Evolutionary conservation across 257 asterid genomes (phyloP).

Genomic region (Avicennia marina): DNA sequence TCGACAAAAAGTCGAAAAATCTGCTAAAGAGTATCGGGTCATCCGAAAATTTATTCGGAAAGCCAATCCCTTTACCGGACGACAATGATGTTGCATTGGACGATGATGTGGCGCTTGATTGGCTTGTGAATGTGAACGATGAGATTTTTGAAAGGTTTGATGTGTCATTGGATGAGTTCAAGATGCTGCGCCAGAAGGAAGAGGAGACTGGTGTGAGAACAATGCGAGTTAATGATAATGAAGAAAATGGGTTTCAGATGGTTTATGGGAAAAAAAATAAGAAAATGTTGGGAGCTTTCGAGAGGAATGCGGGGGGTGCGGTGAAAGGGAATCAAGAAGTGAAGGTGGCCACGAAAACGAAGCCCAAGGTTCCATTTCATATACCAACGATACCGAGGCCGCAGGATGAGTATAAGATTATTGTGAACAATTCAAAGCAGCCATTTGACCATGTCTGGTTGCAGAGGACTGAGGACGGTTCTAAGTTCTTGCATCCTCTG

Average conservation of each 20-base stretch:
- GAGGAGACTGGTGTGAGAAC: slow-evolving; percentile 58
- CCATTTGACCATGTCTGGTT: slow-evolving; percentile 92
- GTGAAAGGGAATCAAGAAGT: slow-evolving; percentile 40
- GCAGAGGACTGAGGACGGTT: slow-evolving; percentile 74
- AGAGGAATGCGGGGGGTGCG: slow-evolving; percentile 26
- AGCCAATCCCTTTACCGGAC: slow-evolving; percentile 44
- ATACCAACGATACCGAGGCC: slow-evolving; percentile 63
- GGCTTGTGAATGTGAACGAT: slow-evolving; percentile 75
- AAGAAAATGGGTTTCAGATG: slow-evolving; percentile 63
- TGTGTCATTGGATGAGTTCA: slow-evolving; percentile 65
- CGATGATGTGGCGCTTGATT: slow-evolving; percentile 66
- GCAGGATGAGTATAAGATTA: slow-evolving; percentile 78
- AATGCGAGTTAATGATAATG: slow-evolving; percentile 31
- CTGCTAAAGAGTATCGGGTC: slow-evolving; percentile 48
- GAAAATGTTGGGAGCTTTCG: slow-evolving; percentile 28
- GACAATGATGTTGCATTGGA: slow-evolving; percentile 57
- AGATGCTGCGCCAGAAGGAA: slow-evolving; percentile 39
- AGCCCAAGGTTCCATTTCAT: slow-evolving; percentile 87
- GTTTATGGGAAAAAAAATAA: slow-evolving; percentile 67
- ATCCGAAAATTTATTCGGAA: slow-evolving; percentile 50
- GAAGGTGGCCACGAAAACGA: slow-evolving; percentile 57
- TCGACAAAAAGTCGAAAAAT: slow-evolving; percentile 43
- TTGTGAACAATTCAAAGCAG: slow-evolving; percentile 74
- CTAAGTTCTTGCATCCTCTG: slow-evolving; percentile 65
- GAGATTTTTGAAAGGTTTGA: slow-evolving; percentile 67